Evolutionary conservation across 2,329 filamentous ascomycete species (phyloP), one percentile per base, ranked within the genome.

Genomic region (Lecanoromycetidae sp.): DNA sequence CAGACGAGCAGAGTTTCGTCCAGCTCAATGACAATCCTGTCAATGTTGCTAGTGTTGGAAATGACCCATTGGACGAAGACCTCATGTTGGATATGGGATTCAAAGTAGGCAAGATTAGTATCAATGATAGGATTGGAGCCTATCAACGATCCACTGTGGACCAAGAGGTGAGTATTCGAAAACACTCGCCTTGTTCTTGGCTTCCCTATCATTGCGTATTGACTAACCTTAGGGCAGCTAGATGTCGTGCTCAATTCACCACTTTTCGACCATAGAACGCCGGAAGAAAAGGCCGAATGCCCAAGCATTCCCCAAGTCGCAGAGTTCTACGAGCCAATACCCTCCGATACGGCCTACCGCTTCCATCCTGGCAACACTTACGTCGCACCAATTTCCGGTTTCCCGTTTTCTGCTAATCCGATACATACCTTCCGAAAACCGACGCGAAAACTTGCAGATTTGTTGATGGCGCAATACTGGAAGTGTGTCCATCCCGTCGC

Each of bases 61-160:
- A 78, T 49, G 71, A 76, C 50, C 72, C 68, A 13, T 78, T 80
- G 50, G 78, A 73, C n/a, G 72, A 78, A 15, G 69, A 82, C 58
- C 80, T 84, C 50, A 64, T 85, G 37, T 74, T 83, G 54, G 84
- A 87, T 61, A 66, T 87, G 22, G 84, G 83, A 2, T 75, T 87
- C 49, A 74, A 75, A 53, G 71, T 87, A 51, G 83, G 83, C 1
- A 82, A 76, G 60, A 75, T 87, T 72, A 75, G 76, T 49, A 77
- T 87, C 50, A 85, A 80, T 2, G 83, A 87, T 57, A 72, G 82
- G 30, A 77, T 87, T 53, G 84, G 84, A 13, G 82, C 82, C 1
- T 74, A 84, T 54, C 79, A 83, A 35, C 70, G 82, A 37, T 82
- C 83, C 2, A 77, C 79, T 55, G 72, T 87, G 48, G 72, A 76